Conservation (phyloP, 176 grass and related monocot species). For the Aechmea fasciata region DNA sequence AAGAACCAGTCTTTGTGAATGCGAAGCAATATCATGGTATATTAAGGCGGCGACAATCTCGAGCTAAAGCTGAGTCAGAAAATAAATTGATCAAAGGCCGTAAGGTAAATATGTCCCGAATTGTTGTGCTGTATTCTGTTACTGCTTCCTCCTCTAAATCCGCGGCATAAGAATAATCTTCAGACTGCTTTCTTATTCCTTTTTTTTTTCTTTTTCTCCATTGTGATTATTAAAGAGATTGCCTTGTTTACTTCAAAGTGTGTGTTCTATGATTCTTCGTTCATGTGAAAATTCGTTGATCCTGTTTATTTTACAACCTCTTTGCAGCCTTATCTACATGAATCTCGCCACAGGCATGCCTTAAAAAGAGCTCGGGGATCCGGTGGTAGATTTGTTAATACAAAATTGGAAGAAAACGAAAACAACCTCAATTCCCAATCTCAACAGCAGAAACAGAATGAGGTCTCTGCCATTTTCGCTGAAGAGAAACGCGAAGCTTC, state of each 20-base stretch:
- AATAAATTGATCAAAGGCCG: conserved; percentile 63
- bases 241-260: background rate
- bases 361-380: conserved; percentile 35
- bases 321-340: conserved; percentile 42
- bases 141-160: background rate
- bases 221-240: too few species aligned
- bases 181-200: too few species aligned
- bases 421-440: background rate
- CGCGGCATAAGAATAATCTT: background rate
- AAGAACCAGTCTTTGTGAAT: conserved; percentile 83
- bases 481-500: background rate
- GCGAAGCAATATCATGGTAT: conserved; percentile 83
- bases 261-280: background rate
- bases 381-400: conserved; percentile 48
- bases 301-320: background rate
- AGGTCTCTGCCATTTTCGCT: background rate
- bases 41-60: conserved; percentile 60
- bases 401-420: conserved; percentile 24
- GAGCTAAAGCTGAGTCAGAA: conserved; percentile 84
- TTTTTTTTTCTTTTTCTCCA: too few species aligned
- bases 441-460: conserved; percentile 12
- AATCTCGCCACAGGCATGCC: conserved; percentile 44
- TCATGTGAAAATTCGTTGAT: background rate
- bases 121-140: background rate
- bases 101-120: conserved; percentile 42